These are phyloP conservation scores for Solanum gracilifrons DNA, from an alignment of 257 asterid genomes.

Conservation along the genomic window DNA sequence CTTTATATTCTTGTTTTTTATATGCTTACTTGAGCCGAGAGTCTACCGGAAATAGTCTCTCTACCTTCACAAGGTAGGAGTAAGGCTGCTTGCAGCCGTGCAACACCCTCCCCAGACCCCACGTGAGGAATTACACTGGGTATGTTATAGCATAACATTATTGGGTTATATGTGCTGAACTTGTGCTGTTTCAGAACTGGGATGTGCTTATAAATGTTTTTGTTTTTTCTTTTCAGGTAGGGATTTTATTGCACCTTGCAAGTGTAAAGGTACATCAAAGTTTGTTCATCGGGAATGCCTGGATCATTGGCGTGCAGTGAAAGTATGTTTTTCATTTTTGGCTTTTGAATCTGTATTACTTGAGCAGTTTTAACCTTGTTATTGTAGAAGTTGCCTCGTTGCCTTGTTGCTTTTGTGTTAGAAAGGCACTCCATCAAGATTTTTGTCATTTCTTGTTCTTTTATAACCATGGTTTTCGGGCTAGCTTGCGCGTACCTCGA, in stretches of 20 bases:
- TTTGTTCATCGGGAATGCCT: constrained; percentile 88
- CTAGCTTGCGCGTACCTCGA: neutral
- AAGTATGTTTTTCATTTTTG: constrained; percentile 29
- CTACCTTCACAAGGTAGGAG: neutral
- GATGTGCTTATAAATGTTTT: neutral
- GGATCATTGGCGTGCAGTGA: constrained; percentile 96
- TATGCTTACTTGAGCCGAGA: neutral
- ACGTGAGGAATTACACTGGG: neutral
- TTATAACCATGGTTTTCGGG: neutral
- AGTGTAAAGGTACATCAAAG: constrained; percentile 87
- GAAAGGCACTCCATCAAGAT: neutral
- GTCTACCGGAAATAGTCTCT: neutral
- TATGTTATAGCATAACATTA: neutral
- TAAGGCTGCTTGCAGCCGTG: neutral
- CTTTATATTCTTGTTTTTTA: neutral
- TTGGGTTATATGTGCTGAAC: neutral
- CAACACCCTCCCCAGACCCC: neutral
- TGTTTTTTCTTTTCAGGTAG: constrained; percentile 50
- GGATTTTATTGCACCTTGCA: constrained; percentile 97
- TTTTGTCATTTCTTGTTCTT: neutral
- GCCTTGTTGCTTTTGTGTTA: neutral
- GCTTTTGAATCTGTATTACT: neutral
- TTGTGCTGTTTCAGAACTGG: neutral
- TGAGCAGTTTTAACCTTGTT: neutral
- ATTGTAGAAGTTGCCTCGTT: neutral